phyloP scores from a whole-genome alignment of 352 stramenopile species.

The Pythium biforme region DNA sequence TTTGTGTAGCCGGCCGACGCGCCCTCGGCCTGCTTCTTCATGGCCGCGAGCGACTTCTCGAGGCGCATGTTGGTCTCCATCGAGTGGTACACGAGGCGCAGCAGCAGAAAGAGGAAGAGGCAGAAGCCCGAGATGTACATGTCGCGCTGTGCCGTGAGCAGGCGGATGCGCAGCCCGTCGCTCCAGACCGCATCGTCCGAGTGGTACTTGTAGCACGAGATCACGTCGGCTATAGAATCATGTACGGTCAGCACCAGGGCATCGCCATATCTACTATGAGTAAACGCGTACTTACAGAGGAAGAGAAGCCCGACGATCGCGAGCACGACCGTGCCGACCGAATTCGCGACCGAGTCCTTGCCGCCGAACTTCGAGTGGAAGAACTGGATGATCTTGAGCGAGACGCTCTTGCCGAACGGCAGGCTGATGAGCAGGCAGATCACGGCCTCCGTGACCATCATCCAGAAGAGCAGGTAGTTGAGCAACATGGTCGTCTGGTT shows the following conservation, averaged over 20 bases:
- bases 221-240: conserved; percentile 54
- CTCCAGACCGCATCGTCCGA: conserved; percentile 47
- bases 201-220: conserved; percentile 71
- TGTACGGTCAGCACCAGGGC: no score
- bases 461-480: conserved; percentile 56
- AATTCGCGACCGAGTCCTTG: conserved; percentile 44
- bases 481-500: conserved; percentile 43
- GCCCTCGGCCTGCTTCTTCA: conserved; percentile 80
- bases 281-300: conserved; percentile 48
- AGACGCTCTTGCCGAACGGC: conserved; percentile 58
- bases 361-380: conserved; percentile 40
- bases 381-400: conserved; percentile 60
- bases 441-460: conserved; percentile 47
- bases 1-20: conserved; percentile 63
- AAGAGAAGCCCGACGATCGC: conserved; percentile 69
- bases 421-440: conserved; percentile 53
- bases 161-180: conserved; percentile 77
- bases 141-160: conserved; percentile 75
- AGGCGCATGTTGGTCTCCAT: conserved; percentile 66
- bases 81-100: conserved; percentile 74
- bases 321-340: conserved; percentile 50
- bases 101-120: conserved; percentile 79
- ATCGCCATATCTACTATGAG: no score
- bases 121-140: conserved; percentile 89
- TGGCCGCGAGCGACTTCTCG: conserved; percentile 65